These are phyloP conservation scores for Tylopilus intermedius DNA, from an alignment of 768 basidiomycete genomes.

Conservation along the genomic window DNA sequence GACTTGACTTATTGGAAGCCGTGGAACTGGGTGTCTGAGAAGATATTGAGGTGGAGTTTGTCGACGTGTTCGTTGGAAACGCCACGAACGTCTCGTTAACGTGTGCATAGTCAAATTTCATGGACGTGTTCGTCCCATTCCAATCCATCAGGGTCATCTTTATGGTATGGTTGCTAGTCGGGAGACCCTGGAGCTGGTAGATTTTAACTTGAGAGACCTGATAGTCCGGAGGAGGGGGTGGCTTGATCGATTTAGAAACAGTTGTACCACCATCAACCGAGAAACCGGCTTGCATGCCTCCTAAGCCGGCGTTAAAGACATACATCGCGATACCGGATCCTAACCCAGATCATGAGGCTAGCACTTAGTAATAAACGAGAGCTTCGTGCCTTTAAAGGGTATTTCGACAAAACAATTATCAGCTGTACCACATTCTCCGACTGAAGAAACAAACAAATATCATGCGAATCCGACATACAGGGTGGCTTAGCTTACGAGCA, in stretches of 20 bases:
- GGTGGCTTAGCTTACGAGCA: slow-evolving; percentile 12
- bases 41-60: slow-evolving; percentile 11
- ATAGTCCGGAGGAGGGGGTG: slow-evolving; percentile 1
- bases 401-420: slow-evolving; percentile 17
- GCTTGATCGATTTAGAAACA: not conserved
- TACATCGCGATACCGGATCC: slow-evolving; percentile 28
- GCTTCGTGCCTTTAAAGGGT: slow-evolving; percentile 19
- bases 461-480: not conserved
- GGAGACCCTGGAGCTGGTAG: slow-evolving; percentile 17
- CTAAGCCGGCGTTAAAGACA: slow-evolving; percentile 17
- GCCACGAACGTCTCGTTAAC: slow-evolving; percentile 21
- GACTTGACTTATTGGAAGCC: slow-evolving; percentile 6
- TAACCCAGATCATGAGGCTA: not conserved
- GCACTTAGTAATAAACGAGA: not conserved
- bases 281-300: slow-evolving; percentile 22
- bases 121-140: slow-evolving; percentile 10
- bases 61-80: not conserved
- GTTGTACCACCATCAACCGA: slow-evolving; percentile 13
- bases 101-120: slow-evolving; percentile 26
- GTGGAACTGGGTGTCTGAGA: not conserved
- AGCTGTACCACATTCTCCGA: slow-evolving; percentile 7
- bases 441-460: slow-evolving; percentile 1
- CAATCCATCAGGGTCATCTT: slow-evolving; percentile 22
- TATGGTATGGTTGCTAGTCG: slow-evolving; percentile 15
- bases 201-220: slow-evolving; percentile 15